Evolutionary conservation across 768 basidiomycete species (phyloP), one percentile per base, ranked within the genome.

Genomic region (Lyophyllum atratum): DNA sequence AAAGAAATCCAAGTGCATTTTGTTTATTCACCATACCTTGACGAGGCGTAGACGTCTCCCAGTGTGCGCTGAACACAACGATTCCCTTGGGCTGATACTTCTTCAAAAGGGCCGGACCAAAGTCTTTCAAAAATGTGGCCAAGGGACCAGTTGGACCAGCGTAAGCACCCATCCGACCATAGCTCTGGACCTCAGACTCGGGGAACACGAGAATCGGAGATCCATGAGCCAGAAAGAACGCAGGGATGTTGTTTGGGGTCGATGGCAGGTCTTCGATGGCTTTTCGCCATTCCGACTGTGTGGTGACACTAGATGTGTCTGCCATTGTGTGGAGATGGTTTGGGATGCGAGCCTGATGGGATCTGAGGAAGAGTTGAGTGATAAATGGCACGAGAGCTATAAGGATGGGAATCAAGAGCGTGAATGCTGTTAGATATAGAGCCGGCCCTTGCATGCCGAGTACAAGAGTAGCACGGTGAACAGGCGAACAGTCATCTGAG

Each of bases 51-150:
- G 55, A 50, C 1, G 88, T 86, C 66, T 93, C 90, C 89, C 89
- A 92, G 64, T 92, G 91, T 11, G 91, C 90, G 59, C 86, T 89
- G 73, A 92, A 90, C 1, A 92, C 89, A 4, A 92, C 82, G 51
- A 91, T 86, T n/a, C 81, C 90, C 65, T 84, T 86, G 2, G 90
- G 90, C 46, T 83, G 76, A 70, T 93, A 93, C 68, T 90, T 92
- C 54, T 80, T 65, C 40, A 90, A 63, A 26, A 91, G 66, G 0
- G 74, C 75, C 1, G 85, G 83, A 0, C 89, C 89, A 70, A 92
- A 90, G 55, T 85, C 75, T 43, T 72, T 74, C 61, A 91, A 69
- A 68, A 92, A 92, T 12, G 65, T 63, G 1, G 80, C 82, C 17
- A 89, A 72, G 1, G 81, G 78, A 0, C 87, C 84, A 5, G 72